Conservation (phyloP, 441 rosid genomes). For the Erodium trifolium region DNA sequence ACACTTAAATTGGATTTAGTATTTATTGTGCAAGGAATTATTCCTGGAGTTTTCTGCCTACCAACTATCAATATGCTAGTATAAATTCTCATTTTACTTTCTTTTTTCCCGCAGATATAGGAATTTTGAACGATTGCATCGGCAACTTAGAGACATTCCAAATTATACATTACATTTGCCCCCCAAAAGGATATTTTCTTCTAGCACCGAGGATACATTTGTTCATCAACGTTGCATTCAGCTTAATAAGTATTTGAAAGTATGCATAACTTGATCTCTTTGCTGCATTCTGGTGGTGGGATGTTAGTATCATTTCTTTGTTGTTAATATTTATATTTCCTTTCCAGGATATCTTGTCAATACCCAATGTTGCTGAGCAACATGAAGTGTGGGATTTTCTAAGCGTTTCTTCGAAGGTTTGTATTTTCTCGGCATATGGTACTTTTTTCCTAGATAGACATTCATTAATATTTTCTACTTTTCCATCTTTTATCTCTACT, state of each 20-base stretch:
- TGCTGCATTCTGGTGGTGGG: slow-evolving; percentile 8
- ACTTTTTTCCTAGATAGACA: not conserved
- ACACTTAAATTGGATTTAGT: not conserved
- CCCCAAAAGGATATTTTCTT: slow-evolving; percentile 96
- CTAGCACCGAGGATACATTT: slow-evolving; percentile 95
- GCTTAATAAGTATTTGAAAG: slow-evolving; percentile 87
- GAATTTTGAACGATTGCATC: slow-evolving; percentile 87
- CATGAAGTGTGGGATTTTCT: slow-evolving; percentile 99
- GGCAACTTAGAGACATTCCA: slow-evolving; percentile 89
- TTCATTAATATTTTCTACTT: not conserved
- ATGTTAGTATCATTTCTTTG: slow-evolving; percentile 12
- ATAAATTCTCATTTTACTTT: slow-evolving; percentile 2
- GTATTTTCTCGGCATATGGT: slow-evolving; percentile 18
- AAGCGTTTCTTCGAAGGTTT: slow-evolving; percentile 79
- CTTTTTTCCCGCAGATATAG: slow-evolving; percentile 58
- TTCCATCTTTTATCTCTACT: not conserved
- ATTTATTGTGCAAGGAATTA: slow-evolving; percentile 1
- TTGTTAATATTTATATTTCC: slow-evolving; percentile 18
- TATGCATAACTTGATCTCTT: slow-evolving; percentile 26
- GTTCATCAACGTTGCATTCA: slow-evolving; percentile 98
- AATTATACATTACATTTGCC: slow-evolving; percentile 92
- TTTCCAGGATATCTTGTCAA: slow-evolving; percentile 81
- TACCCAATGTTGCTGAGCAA: slow-evolving; percentile 96
- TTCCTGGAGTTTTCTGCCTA: slow-evolving; percentile 12
- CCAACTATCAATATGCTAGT: not conserved